Evolutionary conservation across 805 yeast species (phyloP).

Genomic region (Myxozyma neglecta): DNA sequence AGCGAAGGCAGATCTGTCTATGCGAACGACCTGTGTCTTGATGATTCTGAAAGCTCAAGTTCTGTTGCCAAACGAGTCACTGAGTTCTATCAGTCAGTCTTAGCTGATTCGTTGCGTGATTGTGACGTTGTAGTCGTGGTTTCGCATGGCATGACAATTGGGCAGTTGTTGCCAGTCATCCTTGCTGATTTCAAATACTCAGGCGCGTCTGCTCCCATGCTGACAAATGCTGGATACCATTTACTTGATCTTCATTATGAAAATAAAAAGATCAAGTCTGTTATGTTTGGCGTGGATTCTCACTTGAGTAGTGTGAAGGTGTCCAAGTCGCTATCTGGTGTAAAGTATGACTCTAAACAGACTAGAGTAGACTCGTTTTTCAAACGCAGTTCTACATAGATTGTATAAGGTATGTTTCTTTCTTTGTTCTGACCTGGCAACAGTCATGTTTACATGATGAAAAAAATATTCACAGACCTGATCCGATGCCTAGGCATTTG

Average conservation of each 20-base stretch:
- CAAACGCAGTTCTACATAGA: neutral
- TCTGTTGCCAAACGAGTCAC: slow-evolving; percentile 3
- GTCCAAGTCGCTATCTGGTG: neutral
- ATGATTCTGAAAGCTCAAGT: slow-evolving; percentile 5
- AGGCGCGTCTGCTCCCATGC: slow-evolving; percentile 1
- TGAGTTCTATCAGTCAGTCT: slow-evolving; percentile 6
- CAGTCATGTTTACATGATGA: slow-evolving; percentile 23
- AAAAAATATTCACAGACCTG: slow-evolving; percentile 36
- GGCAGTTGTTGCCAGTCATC: slow-evolving; percentile 7
- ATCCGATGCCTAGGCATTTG: slow-evolving; percentile 30
- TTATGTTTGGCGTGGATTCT: neutral
- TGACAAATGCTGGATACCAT: slow-evolving; percentile 22
- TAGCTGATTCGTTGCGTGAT: neutral
- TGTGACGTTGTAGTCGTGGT: slow-evolving; percentile 12
- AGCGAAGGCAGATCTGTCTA: slow-evolving; percentile 16
- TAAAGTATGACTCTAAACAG: slow-evolving; percentile 13
- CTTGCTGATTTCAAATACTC: neutral
- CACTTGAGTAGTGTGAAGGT: slow-evolving; percentile 4
- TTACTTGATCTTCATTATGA: slow-evolving; percentile 8
- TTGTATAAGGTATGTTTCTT: slow-evolving; percentile 13
- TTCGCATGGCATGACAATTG: slow-evolving; percentile 19
- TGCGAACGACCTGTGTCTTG: neutral
- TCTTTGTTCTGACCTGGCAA: neutral
- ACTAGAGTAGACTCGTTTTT: slow-evolving; percentile 15
- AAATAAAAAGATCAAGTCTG: neutral